Conservation (phyloP, 2,329 filamentous ascomycete genomes). For the Onygenales sp. region DNA sequence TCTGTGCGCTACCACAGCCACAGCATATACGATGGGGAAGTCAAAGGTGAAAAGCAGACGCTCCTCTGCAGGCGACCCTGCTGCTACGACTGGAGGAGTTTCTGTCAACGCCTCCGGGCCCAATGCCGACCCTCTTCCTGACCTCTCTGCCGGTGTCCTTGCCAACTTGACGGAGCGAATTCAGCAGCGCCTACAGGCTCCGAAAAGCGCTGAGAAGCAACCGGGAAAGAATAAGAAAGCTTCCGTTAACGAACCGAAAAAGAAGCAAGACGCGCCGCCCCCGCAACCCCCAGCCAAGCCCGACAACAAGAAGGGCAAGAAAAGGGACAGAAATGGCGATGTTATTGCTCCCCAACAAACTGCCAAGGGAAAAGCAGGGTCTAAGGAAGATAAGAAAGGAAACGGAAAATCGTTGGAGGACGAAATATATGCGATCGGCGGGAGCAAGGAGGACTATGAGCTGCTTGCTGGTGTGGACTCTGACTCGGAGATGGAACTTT, state of each 20-base stretch:
- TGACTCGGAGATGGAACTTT: constrained; percentile 37
- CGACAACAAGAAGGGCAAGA: constrained; percentile 23
- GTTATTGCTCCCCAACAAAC: constrained; percentile 30
- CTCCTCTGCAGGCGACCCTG: constrained; percentile 18
- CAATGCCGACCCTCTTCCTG: constrained; percentile 19
- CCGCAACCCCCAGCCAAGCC: constrained; percentile 20
- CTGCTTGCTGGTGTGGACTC: constrained; percentile 36
- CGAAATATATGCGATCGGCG: constrained; percentile 38
- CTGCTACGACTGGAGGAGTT: constrained; percentile 8
- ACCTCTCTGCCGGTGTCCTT: constrained; percentile 30
- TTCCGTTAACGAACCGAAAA: constrained; percentile 12
- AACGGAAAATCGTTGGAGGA: constrained; percentile 27
- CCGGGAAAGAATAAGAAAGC: constrained; percentile 16
- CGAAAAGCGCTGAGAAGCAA: constrained; percentile 19
- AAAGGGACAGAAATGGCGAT: constrained; percentile 37
- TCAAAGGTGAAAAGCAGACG: constrained; percentile 23
- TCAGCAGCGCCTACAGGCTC: constrained; percentile 29
- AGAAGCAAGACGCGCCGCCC: constrained; percentile 15
- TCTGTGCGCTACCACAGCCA: constrained; percentile 8
- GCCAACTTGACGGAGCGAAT: constrained; percentile 33
- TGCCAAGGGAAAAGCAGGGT: constrained; percentile 14
- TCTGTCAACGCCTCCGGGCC: constrained; percentile 13
- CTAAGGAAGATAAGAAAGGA: constrained; percentile 11
- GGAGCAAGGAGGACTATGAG: constrained; percentile 41
- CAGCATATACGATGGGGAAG: constrained; percentile 26